These are phyloP conservation scores for Melaleuca alternifolia DNA, from an alignment of 345 rosid species.

Conservation along the genomic window DNA sequence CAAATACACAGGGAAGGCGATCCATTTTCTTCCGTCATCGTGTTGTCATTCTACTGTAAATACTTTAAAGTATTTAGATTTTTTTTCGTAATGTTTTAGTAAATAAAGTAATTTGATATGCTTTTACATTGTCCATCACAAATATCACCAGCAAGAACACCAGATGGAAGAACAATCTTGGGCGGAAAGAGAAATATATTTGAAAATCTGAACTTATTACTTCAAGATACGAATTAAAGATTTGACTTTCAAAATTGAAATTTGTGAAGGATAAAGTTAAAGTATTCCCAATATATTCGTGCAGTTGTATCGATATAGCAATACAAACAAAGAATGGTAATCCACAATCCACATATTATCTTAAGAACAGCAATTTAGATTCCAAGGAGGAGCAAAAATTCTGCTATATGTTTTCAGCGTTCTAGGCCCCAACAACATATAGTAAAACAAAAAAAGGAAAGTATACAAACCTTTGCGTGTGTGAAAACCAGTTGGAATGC, in stretches of 20 bases:
- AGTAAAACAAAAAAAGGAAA: not conserved
- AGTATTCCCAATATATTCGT: not conserved
- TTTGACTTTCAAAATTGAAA: not conserved
- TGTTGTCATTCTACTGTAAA: not conserved
- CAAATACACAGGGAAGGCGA: no score
- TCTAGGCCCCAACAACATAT: not conserved
- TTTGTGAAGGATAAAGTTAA: not conserved
- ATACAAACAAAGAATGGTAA: not conserved
- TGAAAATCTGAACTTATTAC: not conserved
- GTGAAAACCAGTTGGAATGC: constrained; percentile 75
- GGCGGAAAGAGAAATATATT: not conserved
- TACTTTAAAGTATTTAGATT: not conserved
- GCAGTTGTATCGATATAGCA: not conserved
- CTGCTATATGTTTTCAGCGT: not conserved
- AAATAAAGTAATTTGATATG: not conserved
- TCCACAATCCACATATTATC: not conserved
- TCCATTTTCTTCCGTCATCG: no score
- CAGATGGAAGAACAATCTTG: not conserved
- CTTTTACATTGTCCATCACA: no score
- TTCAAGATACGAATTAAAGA: not conserved
- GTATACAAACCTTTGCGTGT: constrained; percentile 56
- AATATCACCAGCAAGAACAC: not conserved
- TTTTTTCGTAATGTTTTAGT: not conserved
- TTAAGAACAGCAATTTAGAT: not conserved
- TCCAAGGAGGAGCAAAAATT: not conserved